Percentiles rank a stretch among this genome's conserved stretches.
These are phyloP conservation scores for Populus alba DNA, from an alignment of 345 rosid genomes.

Conservation along the genomic window DNA sequence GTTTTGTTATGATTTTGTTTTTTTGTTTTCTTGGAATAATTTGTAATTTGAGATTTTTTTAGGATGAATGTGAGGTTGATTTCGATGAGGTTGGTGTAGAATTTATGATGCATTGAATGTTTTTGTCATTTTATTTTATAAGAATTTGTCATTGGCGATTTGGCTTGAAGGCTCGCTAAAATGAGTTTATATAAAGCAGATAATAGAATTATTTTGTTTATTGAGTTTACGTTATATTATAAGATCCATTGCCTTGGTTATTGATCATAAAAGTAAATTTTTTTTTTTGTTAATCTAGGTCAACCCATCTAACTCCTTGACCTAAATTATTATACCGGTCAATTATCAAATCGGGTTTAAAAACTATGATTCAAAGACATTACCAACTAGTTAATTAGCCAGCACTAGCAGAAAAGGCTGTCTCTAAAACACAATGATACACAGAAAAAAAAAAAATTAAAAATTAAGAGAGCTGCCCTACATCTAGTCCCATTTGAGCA, in stretches of 20 bases:
- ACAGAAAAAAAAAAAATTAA: too few species aligned
- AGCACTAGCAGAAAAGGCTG: neutral
- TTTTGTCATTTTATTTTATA: neutral
- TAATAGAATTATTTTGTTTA: neutral
- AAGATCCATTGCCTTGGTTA: slow-evolving; percentile 59
- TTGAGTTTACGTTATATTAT: slow-evolving; percentile 1
- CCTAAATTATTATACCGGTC: too few species aligned
- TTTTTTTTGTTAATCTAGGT: too few species aligned
- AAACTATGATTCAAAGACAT: neutral
- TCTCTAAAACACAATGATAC: neutral
- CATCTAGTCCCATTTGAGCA: too few species aligned
- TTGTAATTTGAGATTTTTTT: neutral
- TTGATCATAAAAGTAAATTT: slow-evolving; percentile 48
- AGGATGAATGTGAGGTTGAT: slow-evolving; percentile 67
- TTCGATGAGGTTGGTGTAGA: slow-evolving; percentile 55
- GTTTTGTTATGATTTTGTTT: neutral
- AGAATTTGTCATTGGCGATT: too few species aligned
- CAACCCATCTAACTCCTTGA: too few species aligned
- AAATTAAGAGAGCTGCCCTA: too few species aligned
- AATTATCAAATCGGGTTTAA: too few species aligned
- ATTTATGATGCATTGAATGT: neutral
- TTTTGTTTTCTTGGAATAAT: neutral
- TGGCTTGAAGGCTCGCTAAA: too few species aligned
- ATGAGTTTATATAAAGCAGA: too few species aligned
- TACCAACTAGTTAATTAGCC: neutral